These are phyloP conservation scores for Debaryomyces coudertii DNA, from an alignment of 1,139 yeast genomes.

Conservation along the genomic window DNA sequence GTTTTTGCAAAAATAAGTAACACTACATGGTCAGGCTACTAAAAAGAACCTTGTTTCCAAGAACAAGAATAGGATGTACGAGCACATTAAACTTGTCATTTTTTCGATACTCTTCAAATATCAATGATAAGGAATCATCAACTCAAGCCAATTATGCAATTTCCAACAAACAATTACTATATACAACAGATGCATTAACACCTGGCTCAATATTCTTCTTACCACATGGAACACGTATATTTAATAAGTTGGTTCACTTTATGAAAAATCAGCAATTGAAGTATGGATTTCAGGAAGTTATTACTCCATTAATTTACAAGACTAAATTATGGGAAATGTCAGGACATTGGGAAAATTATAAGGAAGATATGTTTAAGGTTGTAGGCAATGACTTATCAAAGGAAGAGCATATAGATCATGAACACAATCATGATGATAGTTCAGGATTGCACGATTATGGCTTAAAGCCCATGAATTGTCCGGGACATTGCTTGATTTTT, in stretches of 20 bases:
- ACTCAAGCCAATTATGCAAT: conserved; percentile 51
- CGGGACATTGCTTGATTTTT: conserved; percentile 93
- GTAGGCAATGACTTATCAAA: conserved; percentile 48
- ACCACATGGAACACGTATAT: conserved; percentile 88
- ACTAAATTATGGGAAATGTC: conserved; percentile 85
- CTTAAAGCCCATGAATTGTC: conserved; percentile 97
- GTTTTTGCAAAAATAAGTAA: neutral
- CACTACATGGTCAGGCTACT: neutral
- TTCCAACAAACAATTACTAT: conserved; percentile 70
- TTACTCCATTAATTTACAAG: conserved; percentile 89
- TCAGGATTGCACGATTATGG: conserved; percentile 65
- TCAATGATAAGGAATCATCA: conserved; percentile 24
- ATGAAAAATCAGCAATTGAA: conserved; percentile 83
- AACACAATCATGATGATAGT: conserved; percentile 18
- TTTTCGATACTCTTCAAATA: conserved; percentile 1
- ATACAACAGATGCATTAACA: conserved; percentile 73
- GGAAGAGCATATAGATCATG: conserved; percentile 28
- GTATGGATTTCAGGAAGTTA: conserved; percentile 89
- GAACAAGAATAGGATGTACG: neutral
- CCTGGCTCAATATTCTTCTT: conserved; percentile 90
- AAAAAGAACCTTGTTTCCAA: neutral
- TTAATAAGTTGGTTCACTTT: conserved; percentile 74
- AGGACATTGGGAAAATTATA: conserved; percentile 96
- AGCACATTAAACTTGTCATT: neutral
- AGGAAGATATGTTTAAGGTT: conserved; percentile 92